These are phyloP conservation scores for Rhodotorula sp. DNA, from an alignment of 1,284 basidiomycete species.

Conservation along the genomic window DNA sequence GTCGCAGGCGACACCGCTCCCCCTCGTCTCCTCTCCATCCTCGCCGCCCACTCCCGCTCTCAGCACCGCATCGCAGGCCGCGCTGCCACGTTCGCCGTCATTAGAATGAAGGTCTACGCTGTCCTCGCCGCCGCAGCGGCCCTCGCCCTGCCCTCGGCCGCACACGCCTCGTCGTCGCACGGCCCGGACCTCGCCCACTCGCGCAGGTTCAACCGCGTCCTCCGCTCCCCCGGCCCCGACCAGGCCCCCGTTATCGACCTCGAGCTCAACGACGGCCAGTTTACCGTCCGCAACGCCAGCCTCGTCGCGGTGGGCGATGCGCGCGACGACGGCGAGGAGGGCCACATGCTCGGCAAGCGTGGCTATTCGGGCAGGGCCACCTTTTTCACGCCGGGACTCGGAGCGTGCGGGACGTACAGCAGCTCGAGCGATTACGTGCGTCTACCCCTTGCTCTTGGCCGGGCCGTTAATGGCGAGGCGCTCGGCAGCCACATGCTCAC, in stretches of 20 bases:
- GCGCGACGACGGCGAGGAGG: background rate
- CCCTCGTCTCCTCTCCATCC: background rate
- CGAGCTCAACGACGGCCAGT: background rate
- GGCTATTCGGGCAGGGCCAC: conserved; percentile 33
- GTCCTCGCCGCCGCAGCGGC: conserved; percentile 4
- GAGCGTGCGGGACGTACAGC: conserved; percentile 32
- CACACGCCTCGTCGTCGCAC: conserved; percentile 12
- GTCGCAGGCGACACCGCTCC: background rate
- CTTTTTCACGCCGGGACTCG: conserved; percentile 35
- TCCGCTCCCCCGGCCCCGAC: conserved; percentile 1
- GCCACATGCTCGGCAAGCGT: conserved; percentile 25
- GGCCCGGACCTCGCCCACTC: background rate
- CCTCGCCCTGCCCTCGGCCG: background rate
- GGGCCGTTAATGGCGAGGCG: too few species aligned
- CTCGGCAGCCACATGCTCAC: too few species aligned
- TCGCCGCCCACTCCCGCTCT: background rate
- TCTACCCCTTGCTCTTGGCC: background rate
- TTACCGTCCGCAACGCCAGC: background rate
- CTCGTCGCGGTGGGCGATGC: background rate
- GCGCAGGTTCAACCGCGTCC: conserved; percentile 15
- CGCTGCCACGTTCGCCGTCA: too few species aligned
- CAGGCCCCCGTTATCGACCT: conserved; percentile 2
- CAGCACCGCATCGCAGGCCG: background rate
- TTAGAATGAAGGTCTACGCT: background rate
- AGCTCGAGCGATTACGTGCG: conserved; percentile 25